Evolutionary conservation across 257 asterid genomes (phyloP).

Genomic region (Nicotiana noctiflora): DNA sequence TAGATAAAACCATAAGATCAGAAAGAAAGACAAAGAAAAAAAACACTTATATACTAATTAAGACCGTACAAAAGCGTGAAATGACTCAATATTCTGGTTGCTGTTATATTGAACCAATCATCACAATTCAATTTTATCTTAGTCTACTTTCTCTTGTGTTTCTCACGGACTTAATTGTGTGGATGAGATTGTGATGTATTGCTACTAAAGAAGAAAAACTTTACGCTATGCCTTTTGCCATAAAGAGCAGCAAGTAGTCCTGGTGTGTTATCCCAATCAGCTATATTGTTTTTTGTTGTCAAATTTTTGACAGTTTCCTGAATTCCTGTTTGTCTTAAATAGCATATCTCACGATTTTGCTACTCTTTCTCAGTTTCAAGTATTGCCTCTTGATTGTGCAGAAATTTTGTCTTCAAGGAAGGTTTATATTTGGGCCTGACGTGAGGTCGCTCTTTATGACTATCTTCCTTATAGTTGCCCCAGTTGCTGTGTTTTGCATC

Average conservation of each 20-base stretch:
- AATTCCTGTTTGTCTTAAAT: neutral
- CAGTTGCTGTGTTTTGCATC: conserved; percentile 57
- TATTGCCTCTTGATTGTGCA: conserved; percentile 28
- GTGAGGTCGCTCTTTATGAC: conserved; percentile 51
- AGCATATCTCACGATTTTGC: neutral
- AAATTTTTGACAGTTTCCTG: neutral
- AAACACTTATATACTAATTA: too few relatives aligned
- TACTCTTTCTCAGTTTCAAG: neutral
- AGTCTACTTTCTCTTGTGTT: too few relatives aligned
- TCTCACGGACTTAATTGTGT: too few relatives aligned
- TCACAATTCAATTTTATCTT: too few relatives aligned
- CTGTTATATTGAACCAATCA: too few relatives aligned
- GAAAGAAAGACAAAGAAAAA: too few relatives aligned
- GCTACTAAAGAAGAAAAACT: neutral
- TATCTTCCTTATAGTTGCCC: conserved; percentile 58
- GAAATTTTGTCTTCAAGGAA: conserved; percentile 68
- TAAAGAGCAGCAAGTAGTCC: neutral
- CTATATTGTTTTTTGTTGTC: conserved; percentile 1
- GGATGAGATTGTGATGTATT: neutral
- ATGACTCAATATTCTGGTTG: too few relatives aligned
- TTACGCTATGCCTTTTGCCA: neutral
- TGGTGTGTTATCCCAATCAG: neutral
- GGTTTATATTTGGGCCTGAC: conserved; percentile 85
- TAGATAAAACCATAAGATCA: too few relatives aligned
- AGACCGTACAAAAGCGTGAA: too few relatives aligned